These are phyloP conservation scores for Pseudonectria foliicola DNA, from an alignment of 2,329 filamentous ascomycete genomes.

Conservation along the genomic window DNA sequence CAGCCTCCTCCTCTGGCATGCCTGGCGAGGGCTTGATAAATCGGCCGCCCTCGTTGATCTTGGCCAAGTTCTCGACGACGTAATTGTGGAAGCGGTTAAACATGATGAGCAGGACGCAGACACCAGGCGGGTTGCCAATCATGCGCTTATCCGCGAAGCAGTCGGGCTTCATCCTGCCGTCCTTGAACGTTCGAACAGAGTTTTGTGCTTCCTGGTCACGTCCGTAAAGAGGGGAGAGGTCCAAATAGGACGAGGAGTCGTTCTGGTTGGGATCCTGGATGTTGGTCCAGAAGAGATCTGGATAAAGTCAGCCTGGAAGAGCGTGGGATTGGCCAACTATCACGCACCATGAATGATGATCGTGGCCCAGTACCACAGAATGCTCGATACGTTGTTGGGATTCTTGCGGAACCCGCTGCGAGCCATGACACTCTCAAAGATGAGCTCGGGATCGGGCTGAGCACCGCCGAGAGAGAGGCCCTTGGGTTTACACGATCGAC, in stretches of 20 bases:
- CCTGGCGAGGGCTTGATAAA: conserved; percentile 59
- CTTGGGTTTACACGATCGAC: conserved; percentile 54
- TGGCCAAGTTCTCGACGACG: conserved; percentile 67
- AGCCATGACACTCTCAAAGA: conserved; percentile 58
- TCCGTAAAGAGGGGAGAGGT: conserved; percentile 65
- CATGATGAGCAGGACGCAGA: conserved; percentile 67
- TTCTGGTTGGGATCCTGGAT: conserved; percentile 50
- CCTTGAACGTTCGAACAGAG: conserved; percentile 59
- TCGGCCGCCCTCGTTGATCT: conserved; percentile 78
- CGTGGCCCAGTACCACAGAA: conserved; percentile 67
- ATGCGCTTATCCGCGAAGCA: conserved; percentile 64
- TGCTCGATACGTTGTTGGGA: conserved; percentile 64
- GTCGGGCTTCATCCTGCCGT: conserved; percentile 67
- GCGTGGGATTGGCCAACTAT: fast-evolving
- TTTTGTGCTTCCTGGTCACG: conserved; percentile 61
- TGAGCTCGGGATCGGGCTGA: conserved; percentile 56
- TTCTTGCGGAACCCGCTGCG: conserved; percentile 45
- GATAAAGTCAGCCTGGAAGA: too few species aligned
- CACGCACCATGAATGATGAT: conserved; percentile 61
- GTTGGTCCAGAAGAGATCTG: conserved; percentile 66
- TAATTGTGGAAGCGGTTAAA: conserved; percentile 85
- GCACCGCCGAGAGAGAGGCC: conserved; percentile 50
- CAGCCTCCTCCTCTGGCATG: conserved; percentile 41
- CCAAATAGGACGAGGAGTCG: conserved; percentile 65
- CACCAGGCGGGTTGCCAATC: conserved; percentile 63